These are phyloP conservation scores for Talaromyces sp. DNA, from an alignment of 2,329 filamentous ascomycete species.

Conservation along the genomic window DNA sequence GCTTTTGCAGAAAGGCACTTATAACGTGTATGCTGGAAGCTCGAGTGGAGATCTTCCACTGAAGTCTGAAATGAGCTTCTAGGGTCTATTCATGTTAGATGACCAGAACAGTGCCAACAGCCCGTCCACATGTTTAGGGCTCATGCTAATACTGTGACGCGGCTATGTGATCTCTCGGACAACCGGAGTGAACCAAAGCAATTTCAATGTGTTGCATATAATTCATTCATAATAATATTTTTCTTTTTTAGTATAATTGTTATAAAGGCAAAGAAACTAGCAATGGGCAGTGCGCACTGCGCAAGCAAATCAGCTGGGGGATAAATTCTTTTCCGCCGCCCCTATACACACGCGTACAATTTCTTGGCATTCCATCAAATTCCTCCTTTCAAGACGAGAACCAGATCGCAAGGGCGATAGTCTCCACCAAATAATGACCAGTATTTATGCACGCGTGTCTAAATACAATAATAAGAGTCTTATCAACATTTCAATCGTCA, in stretches of 20 bases:
- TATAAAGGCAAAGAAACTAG: neutral
- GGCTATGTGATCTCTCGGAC: neutral
- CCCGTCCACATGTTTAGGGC: no score
- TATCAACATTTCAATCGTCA: neutral
- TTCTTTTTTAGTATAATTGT: neutral
- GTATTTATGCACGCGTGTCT: neutral
- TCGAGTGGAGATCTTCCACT: neutral
- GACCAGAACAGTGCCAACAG: neutral
- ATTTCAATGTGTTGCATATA: neutral
- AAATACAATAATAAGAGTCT: neutral
- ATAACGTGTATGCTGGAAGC: conserved; percentile 49
- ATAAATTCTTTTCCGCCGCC: neutral
- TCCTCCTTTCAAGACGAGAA: neutral
- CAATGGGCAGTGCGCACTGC: neutral
- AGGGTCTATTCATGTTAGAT: neutral
- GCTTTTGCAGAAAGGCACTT: conserved; percentile 51
- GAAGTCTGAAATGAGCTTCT: conserved; percentile 9
- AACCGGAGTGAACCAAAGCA: neutral
- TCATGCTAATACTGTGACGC: no score
- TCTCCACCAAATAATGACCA: neutral
- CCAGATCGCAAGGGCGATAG: neutral
- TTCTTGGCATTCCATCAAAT: neutral
- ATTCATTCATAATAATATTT: neutral
- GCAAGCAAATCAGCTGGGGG: neutral
- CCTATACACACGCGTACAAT: neutral